Evolutionary conservation across 108 stramenopile genomes (phyloP).

Genomic region (Pseudonitzschia delicatissima): DNA sequence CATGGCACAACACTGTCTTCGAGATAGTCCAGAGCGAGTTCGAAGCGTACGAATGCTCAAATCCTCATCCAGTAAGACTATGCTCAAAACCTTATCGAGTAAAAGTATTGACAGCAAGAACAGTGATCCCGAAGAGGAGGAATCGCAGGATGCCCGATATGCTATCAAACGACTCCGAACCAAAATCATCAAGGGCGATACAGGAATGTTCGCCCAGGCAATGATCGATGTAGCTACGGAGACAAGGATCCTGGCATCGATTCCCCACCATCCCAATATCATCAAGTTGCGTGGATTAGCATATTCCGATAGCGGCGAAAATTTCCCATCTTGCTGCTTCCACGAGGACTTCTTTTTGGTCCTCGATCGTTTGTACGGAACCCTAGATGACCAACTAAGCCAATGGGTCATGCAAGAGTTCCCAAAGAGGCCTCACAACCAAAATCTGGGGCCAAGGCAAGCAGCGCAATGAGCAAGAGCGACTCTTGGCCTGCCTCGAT

Average conservation of each 20-base stretch:
- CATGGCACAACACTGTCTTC: background rate
- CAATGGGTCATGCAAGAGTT: constrained; percentile 18
- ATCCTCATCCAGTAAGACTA: too few species aligned
- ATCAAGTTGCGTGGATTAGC: constrained; percentile 31
- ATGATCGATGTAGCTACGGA: constrained; percentile 29
- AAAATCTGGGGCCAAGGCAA: background rate
- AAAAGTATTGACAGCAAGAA: too few species aligned
- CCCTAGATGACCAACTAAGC: constrained; percentile 40
- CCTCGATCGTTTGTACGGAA: constrained; percentile 59
- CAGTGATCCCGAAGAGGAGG: background rate
- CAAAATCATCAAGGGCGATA: constrained; percentile 13
- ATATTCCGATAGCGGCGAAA: background rate
- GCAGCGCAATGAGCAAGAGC: background rate
- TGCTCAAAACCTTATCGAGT: too few species aligned
- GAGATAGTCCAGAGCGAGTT: too few species aligned
- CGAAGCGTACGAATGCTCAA: too few species aligned
- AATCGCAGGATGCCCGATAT: constrained; percentile 23
- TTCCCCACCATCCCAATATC: constrained; percentile 39
- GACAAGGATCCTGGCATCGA: constrained; percentile 17
- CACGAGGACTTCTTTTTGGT: constrained; percentile 52
- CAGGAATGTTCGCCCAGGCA: constrained; percentile 10
- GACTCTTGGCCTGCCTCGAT: background rate
- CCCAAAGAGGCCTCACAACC: background rate
- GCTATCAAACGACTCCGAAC: constrained; percentile 27
- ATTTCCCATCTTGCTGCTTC: background rate